Evolutionary conservation across 1,139 yeast species (phyloP).

Genomic region (Saccharomyces hybrid): DNA sequence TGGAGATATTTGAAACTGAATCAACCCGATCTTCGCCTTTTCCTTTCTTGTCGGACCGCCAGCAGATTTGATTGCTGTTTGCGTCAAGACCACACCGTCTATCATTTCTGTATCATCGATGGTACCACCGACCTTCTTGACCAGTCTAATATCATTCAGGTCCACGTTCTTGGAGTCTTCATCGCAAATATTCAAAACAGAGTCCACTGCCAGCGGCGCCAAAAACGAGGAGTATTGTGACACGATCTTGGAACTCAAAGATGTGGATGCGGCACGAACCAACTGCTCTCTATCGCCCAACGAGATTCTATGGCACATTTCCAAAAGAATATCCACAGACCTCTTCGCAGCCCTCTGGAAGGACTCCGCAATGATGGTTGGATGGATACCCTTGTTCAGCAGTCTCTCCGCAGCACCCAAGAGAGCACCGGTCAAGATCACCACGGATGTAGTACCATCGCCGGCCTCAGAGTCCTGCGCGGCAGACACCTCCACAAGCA

Average conservation of each 20-base stretch:
- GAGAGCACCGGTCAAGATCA: conserved; percentile 87
- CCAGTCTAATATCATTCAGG: conserved; percentile 75
- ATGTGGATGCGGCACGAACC: conserved; percentile 88
- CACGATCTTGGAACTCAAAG: conserved; percentile 89
- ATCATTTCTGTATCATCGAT: conserved; percentile 92
- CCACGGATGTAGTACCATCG: conserved; percentile 97
- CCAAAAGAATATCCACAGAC: conserved; percentile 76
- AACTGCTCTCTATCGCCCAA: conserved; percentile 73
- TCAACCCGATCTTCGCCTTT: conserved; percentile 84
- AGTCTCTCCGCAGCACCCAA: conserved; percentile 91
- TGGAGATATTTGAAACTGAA: conserved; percentile 95
- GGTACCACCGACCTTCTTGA: conserved; percentile 95
- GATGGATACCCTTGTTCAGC: conserved; percentile 87
- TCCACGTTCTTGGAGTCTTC: conserved; percentile 65
- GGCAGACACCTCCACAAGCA: conserved; percentile 94
- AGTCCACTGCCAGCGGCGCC: conserved; percentile 92
- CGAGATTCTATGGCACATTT: conserved; percentile 74
- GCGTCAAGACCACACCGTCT: conserved; percentile 90
- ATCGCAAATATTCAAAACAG: conserved; percentile 72
- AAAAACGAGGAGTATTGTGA: conserved; percentile 79
- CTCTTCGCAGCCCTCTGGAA: conserved; percentile 90
- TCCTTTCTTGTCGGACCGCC: conserved; percentile 97
- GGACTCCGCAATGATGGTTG: conserved; percentile 88
- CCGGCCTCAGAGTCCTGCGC: conserved; percentile 99
- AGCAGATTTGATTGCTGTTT: conserved; percentile 78